Base-by-base conservation (phyloP, 73 alveolate species). In the Durusdinium trenchii region DNA sequence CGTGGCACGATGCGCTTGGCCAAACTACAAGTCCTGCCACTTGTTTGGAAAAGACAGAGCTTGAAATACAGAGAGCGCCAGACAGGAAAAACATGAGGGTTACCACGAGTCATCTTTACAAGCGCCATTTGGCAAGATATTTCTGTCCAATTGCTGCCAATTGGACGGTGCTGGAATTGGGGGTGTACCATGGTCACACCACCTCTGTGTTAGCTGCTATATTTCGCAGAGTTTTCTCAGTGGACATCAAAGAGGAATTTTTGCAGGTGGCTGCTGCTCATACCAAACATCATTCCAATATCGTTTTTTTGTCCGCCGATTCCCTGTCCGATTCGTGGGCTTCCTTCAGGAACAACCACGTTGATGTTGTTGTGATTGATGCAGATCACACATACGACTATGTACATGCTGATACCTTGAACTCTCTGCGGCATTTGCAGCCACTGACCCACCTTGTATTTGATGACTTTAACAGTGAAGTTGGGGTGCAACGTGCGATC, bases 301-400 rank as follows among this genome's bases (percentile, higher is more conserved):
- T 78, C 62, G 87, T 78, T 0, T 78, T 78, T 26, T 78, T 78
- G 87, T 6, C 57, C 7, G 87, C 60, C 38, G 47, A 78, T 23
- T 50, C 47, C 87, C 43, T 78, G 87, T n/a, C 87, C 12, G 87
- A 78, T 28, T 43, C 62, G 62, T 78, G 89, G 89, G 45, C 89
- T 20, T 38, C 16, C 42, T 43, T 78, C 16, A 54, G 89, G 1
- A 78, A 43, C 89, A 78, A 78, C 23, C 89, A 45, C 43, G 61
- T 46, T 38, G 89, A 78, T 18, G 89, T 45, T 18, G 89, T 43
- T 3, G 26, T 46, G 18, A 43, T 78, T 50, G 89, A 78, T 43
- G 89, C 61, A 35, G 47, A 78, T 43, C 89, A 78, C 45, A 50
- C 43, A 38, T 45, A 20, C 16, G 60, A 78, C 61, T 45, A 43